These are phyloP conservation scores for Penicillium sp. DNA, from an alignment of 2,329 filamentous ascomycete species.

Conservation along the genomic window DNA sequence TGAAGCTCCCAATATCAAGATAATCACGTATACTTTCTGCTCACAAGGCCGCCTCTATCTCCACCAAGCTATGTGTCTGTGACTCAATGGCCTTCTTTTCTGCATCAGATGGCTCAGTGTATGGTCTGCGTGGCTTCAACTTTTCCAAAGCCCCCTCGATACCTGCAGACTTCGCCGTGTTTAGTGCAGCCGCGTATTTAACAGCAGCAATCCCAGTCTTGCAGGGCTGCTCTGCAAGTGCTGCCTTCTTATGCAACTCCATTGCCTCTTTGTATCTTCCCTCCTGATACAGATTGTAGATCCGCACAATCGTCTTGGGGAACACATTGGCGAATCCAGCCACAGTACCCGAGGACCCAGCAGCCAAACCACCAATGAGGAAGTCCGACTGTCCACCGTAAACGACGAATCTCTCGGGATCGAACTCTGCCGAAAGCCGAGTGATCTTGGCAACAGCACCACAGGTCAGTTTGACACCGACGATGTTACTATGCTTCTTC, in stretches of 20 bases:
- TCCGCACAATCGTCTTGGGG: constrained; percentile 34
- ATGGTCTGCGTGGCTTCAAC: not conserved
- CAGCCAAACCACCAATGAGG: constrained; percentile 58
- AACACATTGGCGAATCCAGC: constrained; percentile 66
- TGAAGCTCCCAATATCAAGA: not conserved
- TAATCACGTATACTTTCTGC: not conserved
- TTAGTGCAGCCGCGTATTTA: not conserved
- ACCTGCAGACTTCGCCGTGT: not conserved
- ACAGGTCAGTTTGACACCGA: constrained; percentile 42
- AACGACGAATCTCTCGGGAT: constrained; percentile 38
- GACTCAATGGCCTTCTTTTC: not conserved
- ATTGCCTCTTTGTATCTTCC: not conserved
- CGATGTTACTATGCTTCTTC: constrained; percentile 36
- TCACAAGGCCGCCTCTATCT: not conserved
- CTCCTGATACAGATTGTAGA: not conserved
- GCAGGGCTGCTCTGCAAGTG: not conserved
- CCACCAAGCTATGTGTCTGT: not conserved
- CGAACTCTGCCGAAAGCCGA: constrained; percentile 40
- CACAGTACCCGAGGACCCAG: constrained; percentile 62
- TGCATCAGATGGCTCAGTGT: not conserved
- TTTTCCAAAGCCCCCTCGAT: not conserved
- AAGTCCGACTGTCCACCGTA: constrained; percentile 49
- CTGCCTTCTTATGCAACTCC: not conserved
- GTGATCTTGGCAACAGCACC: constrained; percentile 46
- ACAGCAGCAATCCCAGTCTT: not conserved